Conservation (phyloP, 2,329 filamentous ascomycete species). For the Hortaea sp. region DNA sequence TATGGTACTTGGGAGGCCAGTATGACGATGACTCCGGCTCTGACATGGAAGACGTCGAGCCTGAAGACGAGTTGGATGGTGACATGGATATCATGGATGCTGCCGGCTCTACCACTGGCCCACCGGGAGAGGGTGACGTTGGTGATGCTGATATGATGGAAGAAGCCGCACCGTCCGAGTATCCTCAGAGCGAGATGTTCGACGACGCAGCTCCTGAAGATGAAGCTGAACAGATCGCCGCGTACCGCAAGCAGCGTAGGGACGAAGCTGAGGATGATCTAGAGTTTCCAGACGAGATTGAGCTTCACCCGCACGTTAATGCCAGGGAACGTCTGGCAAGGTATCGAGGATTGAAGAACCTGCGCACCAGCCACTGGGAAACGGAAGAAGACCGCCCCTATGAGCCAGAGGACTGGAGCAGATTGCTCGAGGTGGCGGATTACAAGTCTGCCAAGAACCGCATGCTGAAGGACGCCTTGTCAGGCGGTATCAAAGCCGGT, state of each 20-base stretch:
- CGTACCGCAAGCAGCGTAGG: slow-evolving; percentile 67
- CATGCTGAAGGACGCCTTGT: slow-evolving; percentile 68
- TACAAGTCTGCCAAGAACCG: slow-evolving; percentile 75
- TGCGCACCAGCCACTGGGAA: slow-evolving; percentile 81
- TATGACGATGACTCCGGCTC: slow-evolving; percentile 69
- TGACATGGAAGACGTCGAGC: slow-evolving; percentile 58
- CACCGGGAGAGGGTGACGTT: slow-evolving; percentile 65
- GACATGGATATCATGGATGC: slow-evolving; percentile 35
- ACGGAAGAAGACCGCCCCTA: slow-evolving; percentile 75
- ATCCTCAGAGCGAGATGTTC: slow-evolving; percentile 89
- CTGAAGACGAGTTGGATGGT: slow-evolving; percentile 48
- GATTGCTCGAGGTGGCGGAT: slow-evolving; percentile 77
- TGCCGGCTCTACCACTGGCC: slow-evolving; percentile 40
- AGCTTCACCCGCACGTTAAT: slow-evolving; percentile 76
- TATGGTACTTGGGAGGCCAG: slow-evolving; percentile 68
- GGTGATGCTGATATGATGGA: slow-evolving; percentile 44
- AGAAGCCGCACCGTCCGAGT: slow-evolving; percentile 67
- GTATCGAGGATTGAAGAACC: slow-evolving; percentile 85
- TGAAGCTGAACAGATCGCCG: slow-evolving; percentile 69
- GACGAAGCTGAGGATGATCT: slow-evolving; percentile 80
- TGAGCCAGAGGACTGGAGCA: slow-evolving; percentile 82
- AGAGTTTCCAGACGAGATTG: slow-evolving; percentile 96
- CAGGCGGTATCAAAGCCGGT: slow-evolving; percentile 78
- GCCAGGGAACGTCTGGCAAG: slow-evolving; percentile 76
- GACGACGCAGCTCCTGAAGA: slow-evolving; percentile 69